Conservation (phyloP, 257 asterid species). For the Scutellaria galericulata region DNA sequence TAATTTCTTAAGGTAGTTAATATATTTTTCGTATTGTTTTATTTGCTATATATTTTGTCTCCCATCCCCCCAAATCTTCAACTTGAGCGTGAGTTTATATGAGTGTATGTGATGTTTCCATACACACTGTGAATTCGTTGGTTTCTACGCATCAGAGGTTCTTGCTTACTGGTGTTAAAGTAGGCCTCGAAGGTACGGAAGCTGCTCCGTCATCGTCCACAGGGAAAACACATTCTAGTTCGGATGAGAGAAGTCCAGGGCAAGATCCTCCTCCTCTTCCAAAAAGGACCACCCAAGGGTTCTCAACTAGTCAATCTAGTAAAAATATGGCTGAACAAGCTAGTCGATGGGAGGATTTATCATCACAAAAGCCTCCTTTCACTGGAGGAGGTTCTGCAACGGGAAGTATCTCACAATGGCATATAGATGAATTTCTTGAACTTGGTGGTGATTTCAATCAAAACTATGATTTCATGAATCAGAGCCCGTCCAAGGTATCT, state of each 20-base stretch:
- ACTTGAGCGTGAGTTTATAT: too few species aligned
- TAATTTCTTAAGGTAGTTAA: too few species aligned
- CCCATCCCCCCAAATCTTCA: too few species aligned
- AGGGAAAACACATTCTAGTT: conserved; percentile 42
- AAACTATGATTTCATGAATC: conserved; percentile 55
- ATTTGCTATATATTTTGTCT: too few species aligned
- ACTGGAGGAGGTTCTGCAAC: conserved; percentile 68
- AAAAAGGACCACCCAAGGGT: conserved; percentile 35
- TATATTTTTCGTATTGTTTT: too few species aligned
- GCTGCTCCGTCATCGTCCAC: conserved; percentile 52
- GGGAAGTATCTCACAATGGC: conserved; percentile 76
- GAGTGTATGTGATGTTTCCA: conserved; percentile 63
- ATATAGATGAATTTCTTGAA: conserved; percentile 75
- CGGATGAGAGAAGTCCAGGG: conserved; percentile 46
- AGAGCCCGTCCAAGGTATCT: conserved; percentile 72
- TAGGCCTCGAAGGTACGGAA: conserved; percentile 71
- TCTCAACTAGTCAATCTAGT: conserved; percentile 46
- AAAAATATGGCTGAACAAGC: conserved; percentile 46
- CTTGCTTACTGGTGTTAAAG: conserved; percentile 88
- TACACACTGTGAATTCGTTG: conserved; percentile 67
- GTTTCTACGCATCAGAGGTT: conserved; percentile 87
- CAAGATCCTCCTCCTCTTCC: conserved; percentile 42
- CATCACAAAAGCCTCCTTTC: conserved; percentile 43
- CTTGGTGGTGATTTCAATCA: conserved; percentile 60
- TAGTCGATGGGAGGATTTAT: conserved; percentile 38